Evolutionary conservation across 441 rosid species (phyloP).

Genomic region (Hypseocharis bilobata): DNA sequence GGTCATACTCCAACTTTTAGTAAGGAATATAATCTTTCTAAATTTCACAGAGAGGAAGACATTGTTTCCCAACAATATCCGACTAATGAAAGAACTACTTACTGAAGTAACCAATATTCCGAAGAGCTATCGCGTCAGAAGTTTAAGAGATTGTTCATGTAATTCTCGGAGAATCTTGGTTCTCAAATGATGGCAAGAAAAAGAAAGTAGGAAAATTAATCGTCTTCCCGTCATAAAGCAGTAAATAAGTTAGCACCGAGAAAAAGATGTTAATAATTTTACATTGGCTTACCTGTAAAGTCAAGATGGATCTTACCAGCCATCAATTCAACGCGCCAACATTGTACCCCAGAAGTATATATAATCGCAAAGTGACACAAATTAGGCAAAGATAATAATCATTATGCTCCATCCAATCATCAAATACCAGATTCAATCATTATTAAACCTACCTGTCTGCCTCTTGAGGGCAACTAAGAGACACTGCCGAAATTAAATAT

Average conservation of each 20-base stretch:
- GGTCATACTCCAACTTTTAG: too few relatives aligned
- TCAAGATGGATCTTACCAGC: constrained; percentile 9
- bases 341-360: constrained; percentile 8
- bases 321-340: constrained; percentile 12
- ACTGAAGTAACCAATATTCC: constrained; percentile 32
- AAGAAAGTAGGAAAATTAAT: neutral
- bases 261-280: neutral
- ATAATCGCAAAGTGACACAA: constrained; percentile 15
- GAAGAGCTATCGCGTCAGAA: constrained; percentile 18
- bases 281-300: constrained; percentile 19
- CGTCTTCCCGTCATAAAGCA: constrained; percentile 6
- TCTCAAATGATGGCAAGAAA: constrained; percentile 17
- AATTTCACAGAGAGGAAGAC: too few relatives aligned
- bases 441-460: constrained; percentile 26
- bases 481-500: constrained; percentile 20
- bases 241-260: neutral
- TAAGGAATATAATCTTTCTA: too few relatives aligned
- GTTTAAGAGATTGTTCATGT: neutral
- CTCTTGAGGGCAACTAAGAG: constrained; percentile 32
- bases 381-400: constrained; percentile 25
- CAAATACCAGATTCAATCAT: constrained; percentile 23
- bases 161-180: constrained; percentile 5
- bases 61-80: too few relatives aligned
- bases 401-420: constrained; percentile 24
- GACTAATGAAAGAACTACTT: too few relatives aligned